phyloP scores from a whole-genome alignment of 345 rosid species.

The Moricandia moricandioides region DNA sequence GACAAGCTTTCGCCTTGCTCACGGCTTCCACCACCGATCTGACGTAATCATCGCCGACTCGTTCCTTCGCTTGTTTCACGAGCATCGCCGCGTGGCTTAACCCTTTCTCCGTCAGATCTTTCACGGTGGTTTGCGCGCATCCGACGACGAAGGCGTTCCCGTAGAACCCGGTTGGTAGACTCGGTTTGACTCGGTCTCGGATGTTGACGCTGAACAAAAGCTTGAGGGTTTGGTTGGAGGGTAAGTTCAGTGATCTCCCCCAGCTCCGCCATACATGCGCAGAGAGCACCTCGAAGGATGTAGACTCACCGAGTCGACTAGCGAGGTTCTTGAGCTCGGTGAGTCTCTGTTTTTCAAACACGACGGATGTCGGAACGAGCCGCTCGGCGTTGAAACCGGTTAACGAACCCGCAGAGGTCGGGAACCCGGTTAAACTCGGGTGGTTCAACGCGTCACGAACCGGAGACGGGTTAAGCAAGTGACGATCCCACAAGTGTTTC shows the following conservation, averaged over 20 bases:
- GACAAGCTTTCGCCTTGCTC: too few species aligned
- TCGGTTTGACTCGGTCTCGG: constrained; percentile 66
- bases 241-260: constrained; percentile 66
- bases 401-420: constrained; percentile 54
- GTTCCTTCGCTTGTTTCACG: constrained; percentile 64
- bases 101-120: constrained; percentile 58
- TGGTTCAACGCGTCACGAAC: constrained; percentile 37
- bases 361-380: constrained; percentile 59
- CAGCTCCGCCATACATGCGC: constrained; percentile 92
- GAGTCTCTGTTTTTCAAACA: constrained; percentile 43
- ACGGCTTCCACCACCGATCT: constrained; percentile 54
- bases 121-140: constrained; percentile 58
- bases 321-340: constrained; percentile 57
- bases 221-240: constrained; percentile 61
- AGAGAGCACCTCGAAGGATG: constrained; percentile 73
- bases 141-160: constrained; percentile 87
- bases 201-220: constrained; percentile 72
- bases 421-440: constrained; percentile 57
- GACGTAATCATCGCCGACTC: constrained; percentile 55
- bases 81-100: constrained; percentile 54
- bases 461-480: constrained; percentile 47
- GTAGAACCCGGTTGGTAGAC: constrained; percentile 67
- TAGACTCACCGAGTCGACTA: constrained; percentile 38
- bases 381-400: constrained; percentile 59
- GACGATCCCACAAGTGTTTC: constrained; percentile 74